Conservation (phyloP, 1,284 basidiomycete genomes). For the Testicularia cyperi region DNA sequence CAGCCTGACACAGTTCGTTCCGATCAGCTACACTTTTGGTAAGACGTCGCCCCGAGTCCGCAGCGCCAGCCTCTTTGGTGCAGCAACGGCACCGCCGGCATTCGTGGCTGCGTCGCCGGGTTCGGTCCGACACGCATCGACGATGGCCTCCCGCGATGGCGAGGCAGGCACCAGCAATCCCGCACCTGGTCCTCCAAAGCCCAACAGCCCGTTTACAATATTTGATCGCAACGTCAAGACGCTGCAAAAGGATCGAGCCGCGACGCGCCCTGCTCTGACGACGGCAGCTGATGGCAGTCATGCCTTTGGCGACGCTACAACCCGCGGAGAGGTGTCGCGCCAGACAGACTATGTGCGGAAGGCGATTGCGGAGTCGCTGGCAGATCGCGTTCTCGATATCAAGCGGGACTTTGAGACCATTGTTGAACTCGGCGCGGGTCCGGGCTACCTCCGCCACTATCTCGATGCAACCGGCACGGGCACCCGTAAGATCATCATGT, state of each 20-base stretch:
- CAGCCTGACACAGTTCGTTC: background rate
- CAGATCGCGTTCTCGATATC: slow-evolving; percentile 85
- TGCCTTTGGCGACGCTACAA: slow-evolving; percentile 24
- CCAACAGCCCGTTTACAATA: slow-evolving; percentile 62
- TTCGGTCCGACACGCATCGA: slow-evolving; percentile 36
- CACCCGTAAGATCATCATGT: slow-evolving; percentile 73
- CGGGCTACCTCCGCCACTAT: slow-evolving; percentile 85
- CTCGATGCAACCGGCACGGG: slow-evolving; percentile 71
- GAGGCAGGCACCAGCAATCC: slow-evolving; percentile 20
- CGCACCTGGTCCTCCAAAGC: slow-evolving; percentile 48
- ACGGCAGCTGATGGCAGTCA: slow-evolving; percentile 3
- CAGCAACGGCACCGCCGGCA: background rate
- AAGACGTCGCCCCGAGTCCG: slow-evolving; percentile 14
- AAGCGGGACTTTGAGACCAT: slow-evolving; percentile 78
- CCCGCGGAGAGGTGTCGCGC: slow-evolving; percentile 65
- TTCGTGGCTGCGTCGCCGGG: background rate
- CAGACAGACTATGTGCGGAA: slow-evolving; percentile 89
- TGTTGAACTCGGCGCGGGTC: slow-evolving; percentile 89
- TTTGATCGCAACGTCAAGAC: slow-evolving; percentile 86
- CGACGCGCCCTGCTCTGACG: slow-evolving; percentile 65
- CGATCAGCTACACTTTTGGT: slow-evolving; percentile 9
- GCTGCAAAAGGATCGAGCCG: slow-evolving; percentile 78
- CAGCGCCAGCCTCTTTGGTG: background rate
- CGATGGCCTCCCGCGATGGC: slow-evolving; percentile 17
- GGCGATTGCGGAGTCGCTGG: slow-evolving; percentile 84